Evolutionary conservation across 1,284 basidiomycete species (phyloP).

Genomic region (Volvariella volvacea): DNA sequence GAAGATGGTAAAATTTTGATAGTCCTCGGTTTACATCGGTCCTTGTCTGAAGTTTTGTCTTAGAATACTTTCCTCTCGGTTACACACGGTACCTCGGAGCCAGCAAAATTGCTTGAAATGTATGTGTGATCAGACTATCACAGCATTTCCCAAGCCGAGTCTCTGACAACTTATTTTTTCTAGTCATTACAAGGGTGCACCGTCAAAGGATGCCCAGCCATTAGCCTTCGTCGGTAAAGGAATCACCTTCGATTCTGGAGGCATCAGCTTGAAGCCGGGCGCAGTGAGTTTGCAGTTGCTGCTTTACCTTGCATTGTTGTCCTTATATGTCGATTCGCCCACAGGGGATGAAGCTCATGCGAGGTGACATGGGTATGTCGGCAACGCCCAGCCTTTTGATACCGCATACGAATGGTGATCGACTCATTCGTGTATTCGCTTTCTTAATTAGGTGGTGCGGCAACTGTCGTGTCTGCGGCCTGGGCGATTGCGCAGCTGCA

Average conservation of each 20-base stretch:
- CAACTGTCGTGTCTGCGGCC: conserved; percentile 66
- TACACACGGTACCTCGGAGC: conserved; percentile 75
- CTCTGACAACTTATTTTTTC: neutral
- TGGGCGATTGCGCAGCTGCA: conserved; percentile 78
- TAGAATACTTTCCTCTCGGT: conserved; percentile 85
- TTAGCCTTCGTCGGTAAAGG: conserved; percentile 85
- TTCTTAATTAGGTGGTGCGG: conserved; percentile 57
- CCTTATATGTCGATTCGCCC: conserved; percentile 2
- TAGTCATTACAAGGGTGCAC: conserved; percentile 78
- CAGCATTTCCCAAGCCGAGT: neutral
- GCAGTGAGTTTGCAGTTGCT: conserved; percentile 42
- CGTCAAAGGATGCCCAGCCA: conserved; percentile 47
- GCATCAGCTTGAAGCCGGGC: conserved; percentile 79
- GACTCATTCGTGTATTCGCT: neutral
- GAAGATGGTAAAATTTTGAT: conserved; percentile 73
- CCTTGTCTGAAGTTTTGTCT: neutral
- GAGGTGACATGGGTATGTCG: conserved; percentile 71
- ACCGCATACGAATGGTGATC: neutral
- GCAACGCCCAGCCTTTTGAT: neutral
- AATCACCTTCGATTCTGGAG: conserved; percentile 86
- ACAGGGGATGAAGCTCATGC: conserved; percentile 75
- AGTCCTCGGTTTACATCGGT: conserved; percentile 1
- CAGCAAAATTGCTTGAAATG: conserved; percentile 87
- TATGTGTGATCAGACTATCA: conserved; percentile 24
- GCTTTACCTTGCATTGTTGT: conserved; percentile 1